phyloP scores from a whole-genome alignment of 1,284 basidiomycete species.

The Papiliotrema terrestris region DNA sequence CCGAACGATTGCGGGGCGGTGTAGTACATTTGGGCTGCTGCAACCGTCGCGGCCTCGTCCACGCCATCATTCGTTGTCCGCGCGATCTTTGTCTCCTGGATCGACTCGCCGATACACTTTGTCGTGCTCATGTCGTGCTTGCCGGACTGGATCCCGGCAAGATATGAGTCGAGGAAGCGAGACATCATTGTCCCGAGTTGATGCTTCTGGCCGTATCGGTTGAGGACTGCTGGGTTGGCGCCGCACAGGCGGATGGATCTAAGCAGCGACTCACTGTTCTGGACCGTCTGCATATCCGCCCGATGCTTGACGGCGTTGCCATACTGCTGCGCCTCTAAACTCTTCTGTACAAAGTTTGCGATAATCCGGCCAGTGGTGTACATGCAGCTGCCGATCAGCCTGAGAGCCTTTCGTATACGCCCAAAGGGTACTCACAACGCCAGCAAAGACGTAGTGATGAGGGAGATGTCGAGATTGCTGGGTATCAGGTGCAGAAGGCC shows the following conservation, averaged over 20 bases:
- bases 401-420: background rate
- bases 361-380: constrained; percentile 34
- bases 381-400: constrained; percentile 24
- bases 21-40: too few species aligned
- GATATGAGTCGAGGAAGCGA: background rate
- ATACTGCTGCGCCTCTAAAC: constrained; percentile 17
- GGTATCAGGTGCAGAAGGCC: constrained; percentile 40
- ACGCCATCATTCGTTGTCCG: too few species aligned
- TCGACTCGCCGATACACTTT: too few species aligned
- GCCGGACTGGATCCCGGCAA: background rate
- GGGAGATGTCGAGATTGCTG: constrained; percentile 36
- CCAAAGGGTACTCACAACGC: constrained; percentile 24
- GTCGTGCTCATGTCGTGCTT: too few species aligned
- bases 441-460: constrained; percentile 30
- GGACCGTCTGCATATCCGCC: constrained; percentile 27
- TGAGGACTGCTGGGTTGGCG: background rate
- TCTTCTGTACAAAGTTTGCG: constrained; percentile 25
- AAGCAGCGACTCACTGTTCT: constrained; percentile 13
- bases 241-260: background rate
- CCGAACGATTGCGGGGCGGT: too few species aligned
- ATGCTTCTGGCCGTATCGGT: constrained; percentile 2
- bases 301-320: constrained; percentile 25
- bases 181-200: background rate
- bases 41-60: too few species aligned
- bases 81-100: too few species aligned